A percentile compares a stretch with the other conserved stretches of the same genome.
phyloP scores from a whole-genome alignment of 768 basidiomycete species.

The Pisolithus albus region DNA sequence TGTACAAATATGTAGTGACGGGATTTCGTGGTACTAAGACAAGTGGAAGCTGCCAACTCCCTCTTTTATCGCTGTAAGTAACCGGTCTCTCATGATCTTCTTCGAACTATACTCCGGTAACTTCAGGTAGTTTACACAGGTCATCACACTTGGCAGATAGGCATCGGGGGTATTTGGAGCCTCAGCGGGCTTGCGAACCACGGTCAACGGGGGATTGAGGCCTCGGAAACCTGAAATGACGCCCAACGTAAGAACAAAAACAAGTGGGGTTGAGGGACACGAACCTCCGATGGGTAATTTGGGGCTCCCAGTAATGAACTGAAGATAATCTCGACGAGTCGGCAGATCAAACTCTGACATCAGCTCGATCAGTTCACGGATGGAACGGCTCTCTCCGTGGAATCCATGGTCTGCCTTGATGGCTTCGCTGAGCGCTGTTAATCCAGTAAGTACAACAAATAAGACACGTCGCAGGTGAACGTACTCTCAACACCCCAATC shows the following conservation, averaged over 20 bases:
- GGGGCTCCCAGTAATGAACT: conserved; percentile 97
- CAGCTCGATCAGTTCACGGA: conserved; percentile 79
- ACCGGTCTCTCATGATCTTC: conserved; percentile 74
- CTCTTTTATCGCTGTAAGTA: conserved; percentile 82
- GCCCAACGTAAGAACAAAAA: conserved; percentile 1
- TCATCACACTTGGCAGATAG: conserved; percentile 97
- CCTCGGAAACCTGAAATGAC: conserved; percentile 75
- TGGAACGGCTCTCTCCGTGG: conserved; percentile 88
- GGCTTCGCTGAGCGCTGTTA: conserved; percentile 74
- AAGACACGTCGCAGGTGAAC: conserved; percentile 22
- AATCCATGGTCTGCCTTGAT: conserved; percentile 98
- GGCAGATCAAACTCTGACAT: conserved; percentile 74
- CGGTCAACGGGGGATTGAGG: conserved; percentile 87
- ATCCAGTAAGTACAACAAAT: background rate
- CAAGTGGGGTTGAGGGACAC: conserved; percentile 17
- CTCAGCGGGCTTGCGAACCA: conserved; percentile 96
- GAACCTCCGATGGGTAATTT: conserved; percentile 92
- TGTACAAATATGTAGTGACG: conserved; percentile 17
- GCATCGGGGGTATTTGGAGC: conserved; percentile 86
- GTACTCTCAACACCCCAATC: conserved; percentile 92
- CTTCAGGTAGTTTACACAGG: conserved; percentile 95
- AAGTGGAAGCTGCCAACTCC: conserved; percentile 97
- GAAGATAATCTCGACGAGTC: conserved; percentile 80
- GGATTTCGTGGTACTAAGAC: conserved; percentile 45
- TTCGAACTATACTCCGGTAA: conserved; percentile 92